Conservation (phyloP, 2,329 filamentous ascomycete genomes). For the Cucurbitaria berberidis region DNA sequence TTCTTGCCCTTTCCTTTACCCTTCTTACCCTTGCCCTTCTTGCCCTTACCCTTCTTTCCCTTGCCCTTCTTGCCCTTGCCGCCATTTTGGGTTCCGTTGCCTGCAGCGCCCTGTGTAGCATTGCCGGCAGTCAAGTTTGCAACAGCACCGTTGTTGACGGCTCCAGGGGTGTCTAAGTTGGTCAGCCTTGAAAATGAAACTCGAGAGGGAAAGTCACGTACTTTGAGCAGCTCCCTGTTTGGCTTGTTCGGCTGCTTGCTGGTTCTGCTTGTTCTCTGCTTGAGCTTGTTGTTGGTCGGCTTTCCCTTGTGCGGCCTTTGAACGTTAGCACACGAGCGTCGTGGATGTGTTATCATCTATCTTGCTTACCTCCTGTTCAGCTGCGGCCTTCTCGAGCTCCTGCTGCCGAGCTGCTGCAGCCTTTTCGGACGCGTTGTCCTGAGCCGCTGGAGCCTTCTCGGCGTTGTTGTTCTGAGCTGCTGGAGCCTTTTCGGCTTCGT, state of each 20-base stretch:
- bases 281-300: neutral
- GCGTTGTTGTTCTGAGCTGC: neutral
- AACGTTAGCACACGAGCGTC: too few species aligned
- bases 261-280: neutral
- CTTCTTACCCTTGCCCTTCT: too few species aligned
- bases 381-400: neutral
- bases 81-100: neutral
- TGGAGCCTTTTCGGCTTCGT: neutral
- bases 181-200: neutral
- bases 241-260: slow-evolving; percentile 1
- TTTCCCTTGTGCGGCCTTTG: slow-evolving; percentile 1
- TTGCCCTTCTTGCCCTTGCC: too few species aligned
- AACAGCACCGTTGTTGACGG: slow-evolving; percentile 4
- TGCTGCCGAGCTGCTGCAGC: neutral
- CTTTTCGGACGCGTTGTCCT: neutral
- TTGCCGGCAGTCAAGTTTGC: slow-evolving; percentile 9
- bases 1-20: slow-evolving; percentile 18
- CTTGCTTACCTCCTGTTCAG: neutral
- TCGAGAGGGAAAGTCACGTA: slow-evolving; percentile 4
- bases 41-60: slow-evolving; percentile 3
- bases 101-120: slow-evolving; percentile 4
- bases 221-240: slow-evolving; percentile 11
- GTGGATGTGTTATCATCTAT: neutral
- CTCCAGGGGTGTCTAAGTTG: slow-evolving; percentile 14
- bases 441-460: neutral